Evolutionary conservation across 1,139 yeast species (phyloP).

Genomic region (Blastobotrys apis): DNA sequence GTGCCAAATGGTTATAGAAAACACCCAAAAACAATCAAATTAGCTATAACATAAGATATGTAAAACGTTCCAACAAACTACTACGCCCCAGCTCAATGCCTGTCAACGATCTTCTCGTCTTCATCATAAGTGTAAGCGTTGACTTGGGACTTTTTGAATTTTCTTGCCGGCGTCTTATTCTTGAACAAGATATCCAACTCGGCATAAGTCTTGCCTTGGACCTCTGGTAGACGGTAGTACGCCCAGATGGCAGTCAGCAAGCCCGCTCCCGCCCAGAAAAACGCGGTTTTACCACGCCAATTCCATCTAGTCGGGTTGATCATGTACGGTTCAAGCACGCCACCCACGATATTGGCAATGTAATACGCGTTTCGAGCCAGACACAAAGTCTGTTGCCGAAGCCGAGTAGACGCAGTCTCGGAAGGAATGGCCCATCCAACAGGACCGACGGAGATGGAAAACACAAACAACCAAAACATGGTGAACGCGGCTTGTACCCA

Average conservation of each 20-base stretch:
- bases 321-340: conserved; percentile 50
- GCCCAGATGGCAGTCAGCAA: conserved; percentile 40
- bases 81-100: no score
- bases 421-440: conserved; percentile 51
- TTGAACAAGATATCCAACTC: conserved; percentile 44
- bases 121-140: no score
- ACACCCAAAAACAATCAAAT: no score
- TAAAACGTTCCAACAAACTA: no score
- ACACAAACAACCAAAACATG: conserved; percentile 32
- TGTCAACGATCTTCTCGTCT: no score
- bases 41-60: no score
- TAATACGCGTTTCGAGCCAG: conserved; percentile 49
- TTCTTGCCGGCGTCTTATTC: conserved; percentile 24
- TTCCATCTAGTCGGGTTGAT: conserved; percentile 52
- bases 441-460: conserved; percentile 54
- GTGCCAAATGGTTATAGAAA: no score
- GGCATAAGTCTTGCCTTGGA: conserved; percentile 52
- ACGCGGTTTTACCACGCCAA: conserved; percentile 54
- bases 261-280: conserved; percentile 51
- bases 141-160: conserved; percentile 25
- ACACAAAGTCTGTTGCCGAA: conserved; percentile 52
- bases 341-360: conserved; percentile 41
- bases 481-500: conserved; percentile 14
- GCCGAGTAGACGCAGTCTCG: conserved; percentile 51
- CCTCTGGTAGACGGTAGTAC: conserved; percentile 44